These are phyloP conservation scores for Angophora floribunda DNA, from an alignment of 345 rosid species.

Conservation along the genomic window DNA sequence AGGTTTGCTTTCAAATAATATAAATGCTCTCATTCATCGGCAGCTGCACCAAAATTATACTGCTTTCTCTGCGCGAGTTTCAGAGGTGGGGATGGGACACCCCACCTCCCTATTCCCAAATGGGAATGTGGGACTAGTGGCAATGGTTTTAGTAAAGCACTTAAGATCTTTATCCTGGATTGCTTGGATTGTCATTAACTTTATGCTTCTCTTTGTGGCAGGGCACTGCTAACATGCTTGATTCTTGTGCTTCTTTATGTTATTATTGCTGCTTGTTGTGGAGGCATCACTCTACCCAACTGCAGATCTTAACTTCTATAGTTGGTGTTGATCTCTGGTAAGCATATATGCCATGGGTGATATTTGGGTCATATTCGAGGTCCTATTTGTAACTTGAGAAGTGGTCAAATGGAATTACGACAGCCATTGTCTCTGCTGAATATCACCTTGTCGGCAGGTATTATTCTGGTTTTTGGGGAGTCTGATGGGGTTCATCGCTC, in stretches of 20 bases:
- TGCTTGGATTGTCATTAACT: background rate
- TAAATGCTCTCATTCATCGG: background rate
- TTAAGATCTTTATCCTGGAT: background rate
- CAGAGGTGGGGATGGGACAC: background rate
- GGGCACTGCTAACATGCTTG: slow-evolving; percentile 77
- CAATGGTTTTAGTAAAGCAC: background rate
- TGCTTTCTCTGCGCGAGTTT: background rate
- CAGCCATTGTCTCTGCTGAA: background rate
- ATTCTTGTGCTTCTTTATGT: slow-evolving; percentile 75
- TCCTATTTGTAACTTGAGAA: background rate
- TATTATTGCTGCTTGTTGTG: slow-evolving; percentile 84
- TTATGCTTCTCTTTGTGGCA: slow-evolving; percentile 15
- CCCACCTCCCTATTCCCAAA: background rate
- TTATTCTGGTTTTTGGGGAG: background rate
- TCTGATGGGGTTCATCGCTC: background rate
- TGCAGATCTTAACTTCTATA: slow-evolving; percentile 67
- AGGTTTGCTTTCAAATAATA: background rate
- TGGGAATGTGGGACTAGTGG: background rate
- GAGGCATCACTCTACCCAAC: slow-evolving; percentile 80
- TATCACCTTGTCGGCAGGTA: background rate
- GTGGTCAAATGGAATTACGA: background rate
- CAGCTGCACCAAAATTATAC: background rate
- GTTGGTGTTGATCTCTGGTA: background rate
- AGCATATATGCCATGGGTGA: background rate
- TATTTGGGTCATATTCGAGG: background rate